phyloP scores from a whole-genome alignment of 1,139 yeast species.

The Lipomyces yarrowii region DNA sequence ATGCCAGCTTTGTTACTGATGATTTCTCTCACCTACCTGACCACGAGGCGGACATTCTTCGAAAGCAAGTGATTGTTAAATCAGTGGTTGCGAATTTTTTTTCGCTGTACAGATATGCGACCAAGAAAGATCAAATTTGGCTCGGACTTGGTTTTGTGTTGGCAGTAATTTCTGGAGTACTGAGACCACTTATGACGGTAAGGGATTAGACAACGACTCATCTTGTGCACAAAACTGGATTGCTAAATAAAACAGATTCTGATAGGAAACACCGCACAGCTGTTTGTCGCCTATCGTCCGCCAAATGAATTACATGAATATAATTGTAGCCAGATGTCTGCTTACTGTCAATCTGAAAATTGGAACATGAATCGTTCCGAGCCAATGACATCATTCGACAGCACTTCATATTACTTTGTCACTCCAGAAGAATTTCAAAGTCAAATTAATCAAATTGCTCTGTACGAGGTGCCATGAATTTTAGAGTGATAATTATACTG shows the following conservation, averaged over 20 bases:
- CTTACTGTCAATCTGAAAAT: not conserved
- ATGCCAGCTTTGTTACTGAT: conserved; percentile 14
- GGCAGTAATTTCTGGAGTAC: conserved; percentile 20
- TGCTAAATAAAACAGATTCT: conserved; percentile 4
- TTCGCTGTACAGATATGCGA: conserved; percentile 29
- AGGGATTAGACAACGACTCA: conserved; percentile 8
- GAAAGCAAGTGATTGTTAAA: conserved; percentile 21
- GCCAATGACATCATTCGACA: not conserved
- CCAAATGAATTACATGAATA: not conserved
- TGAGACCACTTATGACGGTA: conserved; percentile 30
- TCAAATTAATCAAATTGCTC: conserved; percentile 32
- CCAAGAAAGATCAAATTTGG: conserved; percentile 14
- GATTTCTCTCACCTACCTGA: conserved; percentile 27
- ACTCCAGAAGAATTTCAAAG: conserved; percentile 32
- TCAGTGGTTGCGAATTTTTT: conserved; percentile 15
- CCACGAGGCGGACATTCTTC: conserved; percentile 28
- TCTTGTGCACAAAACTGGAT: not conserved
- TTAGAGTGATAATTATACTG: not conserved
- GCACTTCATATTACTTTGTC: not conserved
- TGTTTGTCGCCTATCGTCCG: conserved; percentile 3
- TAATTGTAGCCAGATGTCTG: not conserved
- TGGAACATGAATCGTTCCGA: not conserved
- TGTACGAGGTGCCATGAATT: conserved; percentile 23
- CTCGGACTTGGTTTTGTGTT: conserved; percentile 17
- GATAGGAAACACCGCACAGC: conserved; percentile 5